Evolutionary conservation across 176 grass and related monocot genomes (phyloP), one percentile per base, ranked within the genome.

Genomic region (Saccharum spontaneum): DNA sequence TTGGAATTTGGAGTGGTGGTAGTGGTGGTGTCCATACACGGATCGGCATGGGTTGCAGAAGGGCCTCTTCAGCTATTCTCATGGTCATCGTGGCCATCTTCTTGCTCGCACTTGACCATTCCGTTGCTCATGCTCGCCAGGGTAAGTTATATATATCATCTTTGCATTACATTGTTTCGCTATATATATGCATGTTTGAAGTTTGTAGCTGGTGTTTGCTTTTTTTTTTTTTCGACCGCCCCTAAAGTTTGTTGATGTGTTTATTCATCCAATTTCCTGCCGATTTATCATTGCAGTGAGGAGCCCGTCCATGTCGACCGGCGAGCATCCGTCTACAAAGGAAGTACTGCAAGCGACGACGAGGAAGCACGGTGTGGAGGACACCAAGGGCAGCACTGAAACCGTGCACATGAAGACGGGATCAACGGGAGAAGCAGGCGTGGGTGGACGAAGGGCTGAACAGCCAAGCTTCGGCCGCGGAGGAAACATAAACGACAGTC

Each of bases 41-140:
- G 26, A 73, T 28, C 85, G n/a, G 43, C 76, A 87, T 90, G 89
- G 41, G 36, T 55, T 67, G 88, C 71, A 36, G 12, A 78, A 83
- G 67, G 34, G 28, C 16, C 9, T 38, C 33, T 33, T 41, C 69
- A 10, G 16, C 36, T 37, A 3, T 80, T 84, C 49, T 87, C 39
- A 18, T 78, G 5, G 44, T 46, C 33, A 24, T 46, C 39, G 9
- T 87, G 80, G 48, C 86, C 69, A 38, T 87, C 69, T 74, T 71
- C 75, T 45, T 87, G 68, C 60, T 87, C 28, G 5, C 48, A 12
- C 38, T 87, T 26, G 33, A 79, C 84, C 60, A 11, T 11, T 80
- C 60, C 26, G 0, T 79, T 6, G 89, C 61, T 24, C 75, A 74
- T 50, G 89, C 84, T 69, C 84, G 84, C 61, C 89, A 43, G 0